Conservation (phyloP, 1,284 basidiomycete species). For the Ceratobasidium sp. region DNA sequence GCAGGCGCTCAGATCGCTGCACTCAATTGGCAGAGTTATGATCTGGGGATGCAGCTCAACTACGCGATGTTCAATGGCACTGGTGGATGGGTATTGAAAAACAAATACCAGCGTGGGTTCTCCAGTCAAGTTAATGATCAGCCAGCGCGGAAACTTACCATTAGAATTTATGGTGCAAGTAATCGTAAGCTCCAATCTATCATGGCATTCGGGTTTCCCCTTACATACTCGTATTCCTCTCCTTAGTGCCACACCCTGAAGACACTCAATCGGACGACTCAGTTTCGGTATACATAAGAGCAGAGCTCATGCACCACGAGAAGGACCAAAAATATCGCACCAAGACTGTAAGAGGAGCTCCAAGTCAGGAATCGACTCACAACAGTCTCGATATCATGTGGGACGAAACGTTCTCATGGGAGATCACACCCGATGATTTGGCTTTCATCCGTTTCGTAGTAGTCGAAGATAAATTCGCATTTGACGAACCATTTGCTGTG, state of each 20-base stretch:
- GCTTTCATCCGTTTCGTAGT: constrained; percentile 31
- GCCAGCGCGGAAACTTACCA: constrained; percentile 19
- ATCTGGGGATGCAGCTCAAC: constrained; percentile 49
- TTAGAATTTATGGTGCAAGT: constrained; percentile 36
- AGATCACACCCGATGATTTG: constrained; percentile 15
- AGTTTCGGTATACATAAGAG: constrained; percentile 31
- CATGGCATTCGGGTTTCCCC: neutral
- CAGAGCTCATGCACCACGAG: constrained; percentile 34
- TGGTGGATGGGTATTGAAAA: constrained; percentile 34
- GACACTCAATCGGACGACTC: constrained; percentile 33
- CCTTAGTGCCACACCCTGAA: constrained; percentile 20
- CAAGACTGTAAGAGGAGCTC: constrained; percentile 22
- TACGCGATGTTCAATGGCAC: constrained; percentile 48
- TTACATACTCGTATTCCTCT: neutral
- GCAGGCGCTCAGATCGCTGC: constrained; percentile 51
- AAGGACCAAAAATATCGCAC: constrained; percentile 38
- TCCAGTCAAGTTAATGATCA: constrained; percentile 1
- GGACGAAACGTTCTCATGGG: constrained; percentile 35
- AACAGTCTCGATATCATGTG: constrained; percentile 34
- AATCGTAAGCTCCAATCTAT: constrained; percentile 6
- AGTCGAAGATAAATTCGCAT: constrained; percentile 37
- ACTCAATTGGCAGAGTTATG: constrained; percentile 49
- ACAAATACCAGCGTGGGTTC: constrained; percentile 5
- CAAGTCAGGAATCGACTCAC: constrained; percentile 17
- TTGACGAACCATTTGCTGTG: constrained; percentile 31